phyloP scores from a whole-genome alignment of 2,329 filamentous ascomycete species.

The Thyridium curvatum region DNA sequence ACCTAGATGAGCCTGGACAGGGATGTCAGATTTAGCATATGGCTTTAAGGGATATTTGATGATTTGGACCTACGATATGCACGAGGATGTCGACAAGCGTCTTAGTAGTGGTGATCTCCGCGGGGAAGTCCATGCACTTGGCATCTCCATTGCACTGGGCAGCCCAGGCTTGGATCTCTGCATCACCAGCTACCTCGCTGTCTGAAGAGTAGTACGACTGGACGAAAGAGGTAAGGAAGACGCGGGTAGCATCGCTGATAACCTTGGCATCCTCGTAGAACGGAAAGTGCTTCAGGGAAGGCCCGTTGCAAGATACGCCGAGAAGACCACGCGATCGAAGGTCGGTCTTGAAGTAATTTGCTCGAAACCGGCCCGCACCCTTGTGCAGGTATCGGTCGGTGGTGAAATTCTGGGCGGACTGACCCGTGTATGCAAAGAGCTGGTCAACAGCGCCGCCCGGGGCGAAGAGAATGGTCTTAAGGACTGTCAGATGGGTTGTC shows the following conservation, averaged over 20 bases:
- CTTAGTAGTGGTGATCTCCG: conserved; percentile 11
- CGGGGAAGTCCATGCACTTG: conserved; percentile 33
- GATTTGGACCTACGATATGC: conserved; percentile 17
- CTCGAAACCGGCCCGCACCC: conserved; percentile 23
- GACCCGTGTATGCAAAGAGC: conserved; percentile 22
- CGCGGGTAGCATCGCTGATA: conserved; percentile 26
- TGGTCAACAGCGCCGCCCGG: conserved; percentile 21
- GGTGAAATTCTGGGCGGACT: conserved; percentile 18
- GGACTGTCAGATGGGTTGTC: background rate
- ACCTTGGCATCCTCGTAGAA: conserved; percentile 34
- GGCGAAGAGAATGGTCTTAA: conserved; percentile 15
- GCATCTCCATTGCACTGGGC: conserved; percentile 29
- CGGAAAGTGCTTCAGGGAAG: conserved; percentile 31
- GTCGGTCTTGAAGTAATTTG: conserved; percentile 30
- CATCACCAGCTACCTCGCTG: conserved; percentile 23
- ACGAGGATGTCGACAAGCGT: conserved; percentile 33
- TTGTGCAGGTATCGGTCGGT: conserved; percentile 18
- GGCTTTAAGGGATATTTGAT: background rate
- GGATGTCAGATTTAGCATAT: background rate
- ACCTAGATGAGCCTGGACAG: conserved; percentile 22
- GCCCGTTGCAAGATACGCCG: conserved; percentile 21
- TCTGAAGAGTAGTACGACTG: conserved; percentile 34
- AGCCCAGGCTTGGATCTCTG: conserved; percentile 37
- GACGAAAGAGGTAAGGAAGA: conserved; percentile 34
- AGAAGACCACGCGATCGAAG: conserved; percentile 33